A percentile compares a stretch with the other conserved stretches of the same genome.
Evolutionary conservation across 257 asterid genomes (phyloP).

Genomic region (Coffea eugenioides): DNA sequence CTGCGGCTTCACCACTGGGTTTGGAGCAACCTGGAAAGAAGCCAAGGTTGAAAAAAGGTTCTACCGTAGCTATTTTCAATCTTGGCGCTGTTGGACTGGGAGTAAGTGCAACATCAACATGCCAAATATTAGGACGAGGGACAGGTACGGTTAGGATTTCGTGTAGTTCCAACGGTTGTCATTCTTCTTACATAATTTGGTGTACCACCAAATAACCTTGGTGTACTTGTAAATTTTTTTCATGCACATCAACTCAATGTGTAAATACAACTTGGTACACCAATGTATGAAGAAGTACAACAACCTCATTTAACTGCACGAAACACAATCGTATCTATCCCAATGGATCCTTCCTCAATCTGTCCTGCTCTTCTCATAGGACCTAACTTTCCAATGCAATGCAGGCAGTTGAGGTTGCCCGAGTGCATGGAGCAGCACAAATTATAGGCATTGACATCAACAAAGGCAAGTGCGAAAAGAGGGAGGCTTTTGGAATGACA

Average conservation of each 20-base stretch:
- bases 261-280: too few species aligned
- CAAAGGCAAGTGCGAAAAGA: slow-evolving; percentile 49
- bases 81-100: slow-evolving; percentile 89
- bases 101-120: neutral
- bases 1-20: slow-evolving; percentile 79
- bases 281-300: too few species aligned
- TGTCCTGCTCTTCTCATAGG: neutral
- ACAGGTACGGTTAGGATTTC: too few species aligned
- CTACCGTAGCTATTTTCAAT: slow-evolving; percentile 67
- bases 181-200: too few species aligned
- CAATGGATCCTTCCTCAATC: neutral
- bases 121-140: too few species aligned
- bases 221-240: too few species aligned
- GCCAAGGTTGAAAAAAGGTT: slow-evolving; percentile 40
- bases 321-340: too few species aligned
- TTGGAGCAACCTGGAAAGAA: neutral
- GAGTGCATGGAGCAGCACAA: slow-evolving; percentile 47
- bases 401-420: slow-evolving; percentile 67
- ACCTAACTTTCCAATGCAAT: neutral
- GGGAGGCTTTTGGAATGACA: slow-evolving; percentile 57
- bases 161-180: too few species aligned
- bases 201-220: too few species aligned
- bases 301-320: too few species aligned
- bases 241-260: too few species aligned
- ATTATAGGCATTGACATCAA: slow-evolving; percentile 72